phyloP scores from a whole-genome alignment of 2,329 filamentous ascomycete genomes.

The Ophiocordyceps robertsii region DNA sequence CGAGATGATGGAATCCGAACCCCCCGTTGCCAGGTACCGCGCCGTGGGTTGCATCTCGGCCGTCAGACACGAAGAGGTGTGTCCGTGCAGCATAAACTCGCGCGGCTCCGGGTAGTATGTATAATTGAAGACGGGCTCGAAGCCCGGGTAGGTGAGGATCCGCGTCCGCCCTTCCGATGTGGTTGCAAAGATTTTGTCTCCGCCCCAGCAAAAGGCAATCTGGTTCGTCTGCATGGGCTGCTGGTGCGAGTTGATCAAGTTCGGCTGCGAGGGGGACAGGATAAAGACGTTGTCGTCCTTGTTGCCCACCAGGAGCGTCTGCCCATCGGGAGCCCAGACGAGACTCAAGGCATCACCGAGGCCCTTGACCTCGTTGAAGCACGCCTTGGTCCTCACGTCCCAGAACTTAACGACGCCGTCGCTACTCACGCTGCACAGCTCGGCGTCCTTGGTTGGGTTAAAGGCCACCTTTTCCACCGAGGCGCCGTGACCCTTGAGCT shows the following conservation, averaged over 20 bases:
- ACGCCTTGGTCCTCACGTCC: constrained; percentile 63
- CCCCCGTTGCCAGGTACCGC: constrained; percentile 60
- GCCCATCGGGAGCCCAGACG: constrained; percentile 61
- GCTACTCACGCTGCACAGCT: constrained; percentile 60
- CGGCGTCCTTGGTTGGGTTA: constrained; percentile 63
- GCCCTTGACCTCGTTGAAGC: constrained; percentile 54
- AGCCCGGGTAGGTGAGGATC: constrained; percentile 53
- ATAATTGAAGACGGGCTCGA: constrained; percentile 40
- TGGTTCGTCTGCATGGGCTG: constrained; percentile 57
- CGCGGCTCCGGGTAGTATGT: constrained; percentile 28
- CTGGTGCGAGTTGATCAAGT: constrained; percentile 42
- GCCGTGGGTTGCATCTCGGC: constrained; percentile 59
- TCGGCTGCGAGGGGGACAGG: constrained; percentile 45
- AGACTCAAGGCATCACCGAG: constrained; percentile 57
- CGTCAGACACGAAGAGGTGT: constrained; percentile 59
- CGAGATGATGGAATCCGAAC: constrained; percentile 60
- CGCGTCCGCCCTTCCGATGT: constrained; percentile 59
- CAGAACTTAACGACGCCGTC: constrained; percentile 68
- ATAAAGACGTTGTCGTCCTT: constrained; percentile 52
- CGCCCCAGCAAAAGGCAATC: constrained; percentile 61
- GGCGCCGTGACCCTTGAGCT: constrained; percentile 54
- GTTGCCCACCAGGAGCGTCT: constrained; percentile 57
- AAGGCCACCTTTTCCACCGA: constrained; percentile 65
- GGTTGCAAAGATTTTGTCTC: constrained; percentile 55
- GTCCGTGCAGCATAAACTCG: constrained; percentile 54